Evolutionary conservation across 768 basidiomycete genomes (phyloP).

Genomic region (Boletus reticuloceps): DNA sequence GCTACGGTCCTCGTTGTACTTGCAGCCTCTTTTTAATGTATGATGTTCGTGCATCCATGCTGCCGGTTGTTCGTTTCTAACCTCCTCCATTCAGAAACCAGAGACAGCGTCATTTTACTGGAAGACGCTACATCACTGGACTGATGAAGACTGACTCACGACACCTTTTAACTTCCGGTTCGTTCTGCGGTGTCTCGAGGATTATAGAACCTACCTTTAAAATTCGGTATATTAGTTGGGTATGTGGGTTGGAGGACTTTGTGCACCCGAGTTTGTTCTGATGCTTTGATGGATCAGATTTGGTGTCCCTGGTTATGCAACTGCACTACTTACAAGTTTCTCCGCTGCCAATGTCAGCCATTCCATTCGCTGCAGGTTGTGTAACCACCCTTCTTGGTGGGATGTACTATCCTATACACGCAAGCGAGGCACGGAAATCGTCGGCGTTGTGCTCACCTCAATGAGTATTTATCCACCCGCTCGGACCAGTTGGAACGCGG

Average conservation of each 20-base stretch:
- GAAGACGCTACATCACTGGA: neutral
- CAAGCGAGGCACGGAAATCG: no score
- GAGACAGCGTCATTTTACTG: neutral
- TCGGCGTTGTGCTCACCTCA: no score
- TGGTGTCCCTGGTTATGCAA: neutral
- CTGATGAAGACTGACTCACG: neutral
- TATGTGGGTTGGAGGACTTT: neutral
- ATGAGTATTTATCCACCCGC: no score
- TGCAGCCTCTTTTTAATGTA: neutral
- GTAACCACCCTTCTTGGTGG: no score
- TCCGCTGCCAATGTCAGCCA: no score
- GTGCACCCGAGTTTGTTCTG: neutral
- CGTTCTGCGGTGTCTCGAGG: neutral
- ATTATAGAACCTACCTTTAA: neutral
- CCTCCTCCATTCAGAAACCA: neutral
- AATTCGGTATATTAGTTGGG: no score
- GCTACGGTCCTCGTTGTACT: neutral
- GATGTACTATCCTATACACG: no score
- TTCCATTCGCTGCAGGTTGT: no score
- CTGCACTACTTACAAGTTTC: neutral
- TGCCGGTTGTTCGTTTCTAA: neutral
- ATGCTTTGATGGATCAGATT: neutral
- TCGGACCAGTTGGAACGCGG: neutral
- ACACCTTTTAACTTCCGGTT: neutral
- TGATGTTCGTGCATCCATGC: neutral